These are phyloP conservation scores for Lipomyces spencermartinsiae DNA, from an alignment of 805 yeast species.

Conservation along the genomic window DNA sequence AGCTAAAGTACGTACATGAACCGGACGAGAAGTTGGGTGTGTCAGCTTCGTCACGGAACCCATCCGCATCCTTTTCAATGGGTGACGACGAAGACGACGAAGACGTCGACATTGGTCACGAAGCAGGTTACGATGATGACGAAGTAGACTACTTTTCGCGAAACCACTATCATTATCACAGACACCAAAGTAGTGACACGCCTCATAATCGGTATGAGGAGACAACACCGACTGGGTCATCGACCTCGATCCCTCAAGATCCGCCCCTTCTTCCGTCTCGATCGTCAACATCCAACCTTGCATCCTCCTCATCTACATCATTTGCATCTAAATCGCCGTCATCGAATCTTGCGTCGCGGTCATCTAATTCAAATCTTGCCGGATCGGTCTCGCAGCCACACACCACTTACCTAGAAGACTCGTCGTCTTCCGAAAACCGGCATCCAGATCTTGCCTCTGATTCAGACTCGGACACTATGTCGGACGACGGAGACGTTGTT, in stretches of 20 bases:
- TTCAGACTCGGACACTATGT: slow-evolving; percentile 15
- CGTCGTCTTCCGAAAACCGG: slow-evolving; percentile 1
- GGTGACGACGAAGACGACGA: slow-evolving; percentile 32
- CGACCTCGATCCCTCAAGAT: background rate
- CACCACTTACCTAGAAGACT: slow-evolving; percentile 16
- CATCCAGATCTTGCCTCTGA: slow-evolving; percentile 14
- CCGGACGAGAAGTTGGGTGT: slow-evolving; percentile 13
- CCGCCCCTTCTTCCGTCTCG: background rate
- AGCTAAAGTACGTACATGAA: slow-evolving; percentile 76
- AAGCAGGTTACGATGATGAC: background rate
- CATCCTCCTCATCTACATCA: background rate
- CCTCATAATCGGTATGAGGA: slow-evolving; percentile 15
- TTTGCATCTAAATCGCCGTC: background rate
- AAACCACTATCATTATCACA: background rate
- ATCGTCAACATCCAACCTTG: background rate
- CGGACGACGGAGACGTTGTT: slow-evolving; percentile 33
- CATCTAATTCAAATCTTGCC: slow-evolving; percentile 21
- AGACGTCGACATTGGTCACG: slow-evolving; percentile 20
- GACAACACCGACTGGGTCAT: slow-evolving; percentile 5
- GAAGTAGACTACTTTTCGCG: background rate
- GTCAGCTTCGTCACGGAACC: background rate
- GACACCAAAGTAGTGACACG: background rate
- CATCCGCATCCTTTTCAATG: slow-evolving; percentile 29
- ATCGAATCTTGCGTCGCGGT: slow-evolving; percentile 11
- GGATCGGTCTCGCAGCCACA: slow-evolving; percentile 6